Evolutionary conservation across 2,329 filamentous ascomycete species (phyloP), one percentile per base, ranked within the genome.

Genomic region (Paecilomyces variotii): DNA sequence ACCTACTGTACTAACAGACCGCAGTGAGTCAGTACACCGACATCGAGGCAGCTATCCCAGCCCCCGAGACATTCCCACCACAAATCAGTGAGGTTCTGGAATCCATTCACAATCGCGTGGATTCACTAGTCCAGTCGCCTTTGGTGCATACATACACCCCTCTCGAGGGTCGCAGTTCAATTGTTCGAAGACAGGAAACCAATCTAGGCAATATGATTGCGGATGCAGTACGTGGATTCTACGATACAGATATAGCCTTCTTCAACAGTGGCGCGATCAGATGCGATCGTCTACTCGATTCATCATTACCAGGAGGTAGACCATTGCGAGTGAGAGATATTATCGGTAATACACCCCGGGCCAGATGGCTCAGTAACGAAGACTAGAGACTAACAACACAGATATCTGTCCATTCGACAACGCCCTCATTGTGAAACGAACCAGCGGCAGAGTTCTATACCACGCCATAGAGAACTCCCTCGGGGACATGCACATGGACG

Each of bases 201-300:
- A 68, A 67, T 49, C 54, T 68, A 2, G 65, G 66, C 11, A 68
- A 68, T 50, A 64, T 68, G 61, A 56, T 67, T 2, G 64, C 65
- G 5, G 65, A 67, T 56, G 62, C 60, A 10, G 60, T 66, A 14
- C 61, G 65, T 4, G 66, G 64, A 2, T 68, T 65, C 51, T 67
- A 68, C 45, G 57, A 61, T 26, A 60, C 61, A 10, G 65, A 68
- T 27, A 66, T 68, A 24, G 61, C 63, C 2, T 61, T 68, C 14
- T 61, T 68, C 45, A 68, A 68, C 27, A 66, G 65, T 30, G 66
- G 66, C n/a, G 59, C 57, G 25, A 58, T 68, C 32, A 59, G 66
- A 50, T 67, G 62, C 56, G 64, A 67, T 57, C 58, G 54, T n/a
- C 57, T 67, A 27, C 50, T 67, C 52, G 24, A 55, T 12, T 30